These are phyloP conservation scores for Quillaja saponaria DNA, from an alignment of 306 rosid species.

Conservation along the genomic window DNA sequence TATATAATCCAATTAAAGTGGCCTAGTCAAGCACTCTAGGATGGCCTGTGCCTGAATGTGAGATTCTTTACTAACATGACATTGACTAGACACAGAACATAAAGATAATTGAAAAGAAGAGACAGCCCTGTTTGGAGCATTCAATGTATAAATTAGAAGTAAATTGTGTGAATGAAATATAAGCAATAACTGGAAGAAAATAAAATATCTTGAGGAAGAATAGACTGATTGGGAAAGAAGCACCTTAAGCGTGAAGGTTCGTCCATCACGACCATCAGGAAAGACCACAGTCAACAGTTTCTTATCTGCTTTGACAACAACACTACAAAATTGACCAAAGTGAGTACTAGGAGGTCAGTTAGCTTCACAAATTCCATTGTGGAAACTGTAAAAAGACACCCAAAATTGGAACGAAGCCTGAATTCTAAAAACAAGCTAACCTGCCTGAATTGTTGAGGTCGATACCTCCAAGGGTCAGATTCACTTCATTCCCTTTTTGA, in stretches of 20 bases:
- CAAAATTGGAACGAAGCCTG: conserved; percentile 17
- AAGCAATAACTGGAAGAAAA: not conserved
- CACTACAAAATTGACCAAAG: conserved; percentile 57
- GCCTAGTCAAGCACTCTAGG: too few relatives aligned
- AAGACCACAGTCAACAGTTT: conserved; percentile 91
- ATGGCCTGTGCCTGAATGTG: too few relatives aligned
- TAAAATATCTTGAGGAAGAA: not conserved
- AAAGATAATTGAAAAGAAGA: not conserved
- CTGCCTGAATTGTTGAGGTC: conserved; percentile 99
- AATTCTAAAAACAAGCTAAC: conserved; percentile 65
- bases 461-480: conserved; percentile 97
- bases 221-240: conserved; percentile 12
- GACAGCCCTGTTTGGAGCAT: conserved; percentile 8
- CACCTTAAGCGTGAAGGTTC: conserved; percentile 96
- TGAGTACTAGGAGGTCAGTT: conserved; percentile 36
- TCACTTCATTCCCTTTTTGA: conserved; percentile 80
- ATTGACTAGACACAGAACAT: conserved; percentile 15
- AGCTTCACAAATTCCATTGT: conserved; percentile 21
- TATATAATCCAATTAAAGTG: too few relatives aligned
- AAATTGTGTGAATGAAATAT: conserved; percentile 3
- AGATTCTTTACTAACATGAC: too few relatives aligned
- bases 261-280: conserved; percentile 96
- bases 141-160: not conserved
- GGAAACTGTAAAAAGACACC: conserved; percentile 16
- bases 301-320: conserved; percentile 86